Percentiles rank a stretch among this genome's conserved stretches.
Evolutionary conservation across 805 yeast genomes (phyloP).

Genomic region (Ogataea pilisensis): DNA sequence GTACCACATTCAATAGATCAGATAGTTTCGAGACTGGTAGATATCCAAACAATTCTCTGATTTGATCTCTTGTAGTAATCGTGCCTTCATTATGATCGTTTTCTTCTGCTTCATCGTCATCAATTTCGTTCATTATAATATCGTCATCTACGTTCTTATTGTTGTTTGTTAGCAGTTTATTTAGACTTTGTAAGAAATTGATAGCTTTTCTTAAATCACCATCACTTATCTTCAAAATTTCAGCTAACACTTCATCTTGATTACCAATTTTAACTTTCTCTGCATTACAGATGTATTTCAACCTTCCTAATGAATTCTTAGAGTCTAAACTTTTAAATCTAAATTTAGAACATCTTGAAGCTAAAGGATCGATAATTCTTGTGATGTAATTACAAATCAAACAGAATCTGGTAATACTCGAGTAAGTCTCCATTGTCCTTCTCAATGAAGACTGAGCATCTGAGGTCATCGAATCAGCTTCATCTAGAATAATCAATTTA

Average conservation of each 20-base stretch:
- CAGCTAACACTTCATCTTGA: slow-evolving; percentile 51
- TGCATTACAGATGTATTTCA: slow-evolving; percentile 53
- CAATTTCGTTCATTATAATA: slow-evolving; percentile 25
- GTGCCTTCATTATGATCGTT: slow-evolving; percentile 5
- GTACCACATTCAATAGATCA: slow-evolving; percentile 16
- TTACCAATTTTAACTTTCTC: slow-evolving; percentile 42
- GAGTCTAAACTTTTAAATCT: slow-evolving; percentile 78
- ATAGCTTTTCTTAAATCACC: slow-evolving; percentile 96
- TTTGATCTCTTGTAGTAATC: slow-evolving; percentile 12
- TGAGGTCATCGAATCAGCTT: slow-evolving; percentile 96
- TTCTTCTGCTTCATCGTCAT: slow-evolving; percentile 1
- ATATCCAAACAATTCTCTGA: slow-evolving; percentile 32
- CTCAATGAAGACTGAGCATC: slow-evolving; percentile 96
- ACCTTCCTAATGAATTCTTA: slow-evolving; percentile 62
- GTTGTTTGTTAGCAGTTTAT: slow-evolving; percentile 41
- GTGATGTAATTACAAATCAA: slow-evolving; percentile 95
- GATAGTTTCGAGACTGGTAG: slow-evolving; percentile 22
- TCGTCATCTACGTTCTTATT: slow-evolving; percentile 26
- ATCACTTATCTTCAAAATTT: slow-evolving; percentile 64
- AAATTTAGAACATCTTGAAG: slow-evolving; percentile 94
- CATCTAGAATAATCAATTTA: slow-evolving; percentile 87
- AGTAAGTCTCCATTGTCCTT: slow-evolving; percentile 89
- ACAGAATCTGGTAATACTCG: slow-evolving; percentile 89
- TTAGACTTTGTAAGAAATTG: slow-evolving; percentile 81
- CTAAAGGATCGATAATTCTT: slow-evolving; percentile 92